Evolutionary conservation across 2,329 filamentous ascomycete genomes (phyloP).

Genomic region (Colletotrichum endophyticum): DNA sequence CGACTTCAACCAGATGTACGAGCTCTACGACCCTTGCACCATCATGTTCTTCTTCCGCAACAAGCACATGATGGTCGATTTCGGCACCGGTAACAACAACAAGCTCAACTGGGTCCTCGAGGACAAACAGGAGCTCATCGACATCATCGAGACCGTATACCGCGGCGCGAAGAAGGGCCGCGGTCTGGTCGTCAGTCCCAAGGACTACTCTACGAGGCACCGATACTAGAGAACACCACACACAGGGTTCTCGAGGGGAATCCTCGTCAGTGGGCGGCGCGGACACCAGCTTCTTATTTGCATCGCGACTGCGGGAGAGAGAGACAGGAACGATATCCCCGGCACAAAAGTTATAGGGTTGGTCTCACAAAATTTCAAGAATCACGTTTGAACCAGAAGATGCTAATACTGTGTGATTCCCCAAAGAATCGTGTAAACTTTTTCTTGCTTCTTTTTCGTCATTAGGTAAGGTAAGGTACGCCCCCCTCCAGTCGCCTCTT

Average conservation of each 20-base stretch:
- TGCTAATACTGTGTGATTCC: conserved; percentile 9
- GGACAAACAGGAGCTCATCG: conserved; percentile 98
- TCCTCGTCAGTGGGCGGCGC: not conserved
- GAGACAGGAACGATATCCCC: not conserved
- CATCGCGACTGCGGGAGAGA: not conserved
- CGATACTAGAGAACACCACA: conserved; percentile 31
- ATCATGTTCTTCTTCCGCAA: conserved; percentile 98
- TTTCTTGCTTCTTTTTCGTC: not conserved
- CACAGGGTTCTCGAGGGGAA: rapidly evolving
- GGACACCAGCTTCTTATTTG: not conserved
- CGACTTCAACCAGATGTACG: conserved; percentile 81
- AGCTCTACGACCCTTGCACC: conserved; percentile 88
- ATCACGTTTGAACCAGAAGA: conserved; percentile 7
- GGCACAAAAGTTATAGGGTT: conserved; percentile 25
- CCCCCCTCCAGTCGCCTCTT: not conserved
- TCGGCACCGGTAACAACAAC: conserved; percentile 98
- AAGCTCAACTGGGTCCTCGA: conserved; percentile 85
- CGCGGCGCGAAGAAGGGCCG: conserved; percentile 97
- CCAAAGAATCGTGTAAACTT: conserved; percentile 10
- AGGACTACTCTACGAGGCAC: conserved; percentile 58
- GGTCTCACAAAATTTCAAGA: conserved; percentile 27
- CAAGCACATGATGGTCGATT: conserved; percentile 99
- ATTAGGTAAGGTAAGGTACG: conserved; percentile 17
- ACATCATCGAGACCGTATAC: conserved; percentile 98
- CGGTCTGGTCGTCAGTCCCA: conserved; percentile 95